These are phyloP conservation scores for Epichloe coenophiala DNA, from an alignment of 2,329 filamentous ascomycete genomes.

Conservation along the genomic window DNA sequence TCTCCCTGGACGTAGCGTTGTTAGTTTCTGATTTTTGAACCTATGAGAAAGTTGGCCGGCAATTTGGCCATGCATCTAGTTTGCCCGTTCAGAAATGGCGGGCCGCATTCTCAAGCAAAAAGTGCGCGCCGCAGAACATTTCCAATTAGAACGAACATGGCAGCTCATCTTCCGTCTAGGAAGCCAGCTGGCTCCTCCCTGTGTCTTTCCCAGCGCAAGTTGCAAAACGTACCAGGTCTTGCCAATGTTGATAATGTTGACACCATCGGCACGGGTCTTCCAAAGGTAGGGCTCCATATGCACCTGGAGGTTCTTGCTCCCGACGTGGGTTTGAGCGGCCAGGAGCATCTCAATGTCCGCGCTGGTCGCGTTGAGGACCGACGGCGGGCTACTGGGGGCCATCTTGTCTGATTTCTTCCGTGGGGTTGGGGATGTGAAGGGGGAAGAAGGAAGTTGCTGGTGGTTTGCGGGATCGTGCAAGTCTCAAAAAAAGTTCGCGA, in stretches of 20 bases:
- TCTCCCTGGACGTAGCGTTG: conserved; percentile 56
- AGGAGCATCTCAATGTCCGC: conserved; percentile 99
- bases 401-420: conserved; percentile 53
- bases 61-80: background rate
- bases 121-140: background rate
- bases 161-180: background rate
- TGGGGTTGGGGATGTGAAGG: conserved; percentile 18
- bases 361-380: conserved; percentile 90
- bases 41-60: no score
- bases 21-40: conserved; percentile 3
- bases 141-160: background rate
- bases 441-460: conserved; percentile 16
- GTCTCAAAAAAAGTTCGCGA: conserved; percentile 30
- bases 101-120: background rate
- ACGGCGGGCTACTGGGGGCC: conserved; percentile 88
- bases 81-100: background rate
- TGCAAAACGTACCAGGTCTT: conserved; percentile 79
- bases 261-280: conserved; percentile 97
- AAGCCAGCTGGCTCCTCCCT: background rate
- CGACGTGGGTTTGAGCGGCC: conserved; percentile 89
- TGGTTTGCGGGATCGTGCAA: conserved; percentile 11
- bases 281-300: conserved; percentile 99
- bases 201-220: background rate
- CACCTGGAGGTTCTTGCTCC: conserved; percentile 98
- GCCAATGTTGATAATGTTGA: conserved; percentile 99